Base-by-base conservation (phyloP, 805 yeast genomes). In the Metschnikowia drakensbergensis region DNA sequence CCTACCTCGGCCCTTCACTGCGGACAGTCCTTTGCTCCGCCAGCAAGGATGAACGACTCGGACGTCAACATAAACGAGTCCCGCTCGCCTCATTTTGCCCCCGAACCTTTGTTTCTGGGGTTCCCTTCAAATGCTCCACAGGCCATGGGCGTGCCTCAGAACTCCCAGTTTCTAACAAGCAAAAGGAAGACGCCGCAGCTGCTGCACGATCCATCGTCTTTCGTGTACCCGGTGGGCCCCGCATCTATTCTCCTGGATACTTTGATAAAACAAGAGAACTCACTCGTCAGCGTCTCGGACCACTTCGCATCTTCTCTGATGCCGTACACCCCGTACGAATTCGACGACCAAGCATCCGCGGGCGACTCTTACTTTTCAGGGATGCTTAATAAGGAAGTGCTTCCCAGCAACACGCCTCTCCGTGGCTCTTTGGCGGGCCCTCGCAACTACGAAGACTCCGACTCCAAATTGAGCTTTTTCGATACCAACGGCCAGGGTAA, bases 241-340 rank as follows among this genome's bases (percentile, higher is more conserved):
- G 47, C 49, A 2, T 37, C 53, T 5, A 37, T 48, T 8, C 49
- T 49, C 31, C 50, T 37, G 50, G 50, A 53, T 9, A 42, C 57
- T 1, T 28, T 55, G n/a, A 27, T 45, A 17, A 46, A 67, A 13
- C 63, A 65, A 28, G 66, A 66, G 22, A 54, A 56, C 31, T 67
- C 72, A 13, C 47, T 65, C 7, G 58, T 64, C 9, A 64, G 68
- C 40, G 61, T 68, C 26, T 67, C 67, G 1, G 72, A 68, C 43
- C 63, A 60, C 42, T 57, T 55, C 30, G 49, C 39, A 6, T 45
- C 46, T 10, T 43, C 45, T 6, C 58, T 53, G 55, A 55, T 54
- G 17, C 54, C 56, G 6, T 54, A 50, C 53, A 52, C 62, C 37
- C 54, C 55, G 8, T 46, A 48, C 49, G 55, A 46, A 36, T 38